A percentile compares a stretch with the other conserved stretches of the same genome.
Evolutionary conservation across 1,284 basidiomycete species (phyloP).

Genomic region (Fomitopsis betulina): DNA sequence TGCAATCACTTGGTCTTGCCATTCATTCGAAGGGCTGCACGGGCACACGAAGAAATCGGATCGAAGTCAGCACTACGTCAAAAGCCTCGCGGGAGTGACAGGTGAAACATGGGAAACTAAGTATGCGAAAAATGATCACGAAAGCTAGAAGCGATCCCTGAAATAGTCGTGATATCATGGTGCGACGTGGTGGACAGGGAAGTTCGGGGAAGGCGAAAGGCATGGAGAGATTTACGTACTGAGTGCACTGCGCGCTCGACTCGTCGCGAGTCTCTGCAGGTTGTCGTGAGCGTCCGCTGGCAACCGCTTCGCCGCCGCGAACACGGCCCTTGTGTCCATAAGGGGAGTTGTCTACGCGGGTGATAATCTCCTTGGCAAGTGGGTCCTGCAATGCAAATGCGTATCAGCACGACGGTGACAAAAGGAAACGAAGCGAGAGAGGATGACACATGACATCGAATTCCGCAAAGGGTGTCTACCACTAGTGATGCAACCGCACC

Average conservation of each 20-base stretch:
- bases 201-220: conserved; percentile 3
- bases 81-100: background rate
- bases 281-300: conserved; percentile 19
- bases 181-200: background rate
- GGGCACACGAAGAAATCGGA: background rate
- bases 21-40: conserved; percentile 70
- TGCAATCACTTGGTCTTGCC: conserved; percentile 64
- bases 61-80: background rate
- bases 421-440: background rate
- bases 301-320: conserved; percentile 26
- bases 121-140: background rate
- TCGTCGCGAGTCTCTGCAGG: conserved; percentile 24
- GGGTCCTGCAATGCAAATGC: conserved; percentile 44
- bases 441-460: background rate
- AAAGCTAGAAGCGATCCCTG: background rate
- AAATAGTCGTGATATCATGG: background rate
- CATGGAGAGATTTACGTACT: conserved; percentile 37
- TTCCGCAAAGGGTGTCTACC: background rate
- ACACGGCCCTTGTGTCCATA: conserved; percentile 69
- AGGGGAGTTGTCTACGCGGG: conserved; percentile 68
- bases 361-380: conserved; percentile 69
- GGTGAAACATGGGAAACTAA: background rate
- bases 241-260: conserved; percentile 45
- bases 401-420: background rate
- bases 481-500: too few relatives aligned